Evolutionary conservation across 2,329 filamentous ascomycete species (phyloP), one percentile per base, ranked within the genome.

Genomic region (Whalleya microplaca): DNA sequence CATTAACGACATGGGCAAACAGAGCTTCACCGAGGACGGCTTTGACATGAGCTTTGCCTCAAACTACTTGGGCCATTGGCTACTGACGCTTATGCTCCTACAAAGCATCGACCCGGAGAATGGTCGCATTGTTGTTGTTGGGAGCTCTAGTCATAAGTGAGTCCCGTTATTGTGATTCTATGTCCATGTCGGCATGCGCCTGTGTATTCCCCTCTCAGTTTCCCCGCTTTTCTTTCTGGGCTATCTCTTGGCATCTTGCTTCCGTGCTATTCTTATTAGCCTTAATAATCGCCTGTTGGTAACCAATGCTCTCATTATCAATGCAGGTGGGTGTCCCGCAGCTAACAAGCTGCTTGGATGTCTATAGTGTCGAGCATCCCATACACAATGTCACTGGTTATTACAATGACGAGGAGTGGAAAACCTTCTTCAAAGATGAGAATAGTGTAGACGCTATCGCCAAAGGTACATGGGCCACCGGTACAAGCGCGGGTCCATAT

Each of bases 71-170:
- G 60, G 64, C 0, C 67, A 70, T 23, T 69, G 63, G 60, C 51
- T 70, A 3, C 41, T 69, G 0, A 59, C 63, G 3, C 14, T 68
- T 3, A 46, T 67, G 18, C 27, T 70, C 2, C 51, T 70, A 1
- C 18, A 60, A 29, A 66, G 66, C 20, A 64, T 70, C 53, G 61
- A 69, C 10, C 45, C 40, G 19, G 40, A 59, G 3, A 3, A 1
- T 3, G 66, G 64, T 0, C 47, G 63, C 4, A 56, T 69, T 4
- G 58, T 70, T 2, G 48, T 63, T 0, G 41, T 67, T 20, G 59
- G 60, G 6, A 66, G 64, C 48, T n/a, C n/a, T 37, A 21, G 41
- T 3, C 71, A 75, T 48, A 67, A 76, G 73, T 75, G 59, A 64
- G 68, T 61, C n/a, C n/a, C n/a, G n/a, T n/a, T n/a, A n/a, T n/a